Evolutionary conservation across 441 rosid species (phyloP).

Genomic region (Cnidoscolus chayamansa): DNA sequence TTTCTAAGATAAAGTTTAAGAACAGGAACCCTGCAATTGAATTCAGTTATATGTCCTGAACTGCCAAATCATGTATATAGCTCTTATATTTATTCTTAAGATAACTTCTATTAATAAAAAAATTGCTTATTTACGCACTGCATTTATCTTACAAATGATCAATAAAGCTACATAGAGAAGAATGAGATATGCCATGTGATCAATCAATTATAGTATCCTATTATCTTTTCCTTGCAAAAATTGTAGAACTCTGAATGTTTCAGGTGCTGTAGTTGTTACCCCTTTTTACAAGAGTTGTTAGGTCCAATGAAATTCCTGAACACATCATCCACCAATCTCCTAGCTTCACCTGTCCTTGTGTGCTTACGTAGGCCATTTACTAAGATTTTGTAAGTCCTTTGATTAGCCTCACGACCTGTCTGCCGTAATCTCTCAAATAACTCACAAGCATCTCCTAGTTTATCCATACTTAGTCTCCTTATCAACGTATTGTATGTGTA

Average conservation of each 20-base stretch:
- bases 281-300: constrained; percentile 4
- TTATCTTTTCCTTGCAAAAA: background rate
- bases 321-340: constrained; percentile 39
- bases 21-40: background rate
- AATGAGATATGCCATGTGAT: constrained; percentile 5
- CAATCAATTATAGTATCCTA: constrained; percentile 5
- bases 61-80: too few relatives aligned
- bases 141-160: constrained; percentile 16
- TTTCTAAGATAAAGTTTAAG: background rate
- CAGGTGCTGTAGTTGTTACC: background rate
- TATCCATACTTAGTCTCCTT: constrained; percentile 38
- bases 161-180: background rate
- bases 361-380: constrained; percentile 35
- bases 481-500: constrained; percentile 63
- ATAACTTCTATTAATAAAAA: background rate
- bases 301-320: constrained; percentile 12
- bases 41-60: background rate
- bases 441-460: constrained; percentile 44
- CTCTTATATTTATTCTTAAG: background rate
- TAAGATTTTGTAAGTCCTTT: constrained; percentile 52
- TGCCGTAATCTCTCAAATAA: constrained; percentile 39
- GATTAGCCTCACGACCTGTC: constrained; percentile 64
- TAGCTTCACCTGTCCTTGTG: constrained; percentile 41
- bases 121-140: background rate
- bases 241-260: constrained; percentile 5